A percentile compares a stretch with the other conserved stretches of the same genome.
These are phyloP conservation scores for Curvularia lunata DNA, from an alignment of 2,329 filamentous ascomycete genomes.

Conservation along the genomic window DNA sequence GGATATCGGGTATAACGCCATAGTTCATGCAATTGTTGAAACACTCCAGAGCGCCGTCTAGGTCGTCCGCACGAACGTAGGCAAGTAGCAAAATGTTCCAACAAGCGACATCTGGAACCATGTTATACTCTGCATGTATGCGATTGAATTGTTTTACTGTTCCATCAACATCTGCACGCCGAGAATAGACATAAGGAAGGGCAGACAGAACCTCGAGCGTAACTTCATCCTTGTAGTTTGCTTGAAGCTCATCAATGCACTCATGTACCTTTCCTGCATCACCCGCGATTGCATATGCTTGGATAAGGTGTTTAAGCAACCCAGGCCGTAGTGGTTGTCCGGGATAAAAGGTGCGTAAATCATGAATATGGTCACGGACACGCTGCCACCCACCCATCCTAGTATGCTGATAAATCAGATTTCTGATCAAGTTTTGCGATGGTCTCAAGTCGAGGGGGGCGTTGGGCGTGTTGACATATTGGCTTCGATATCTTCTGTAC, in stretches of 20 bases:
- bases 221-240: constrained; percentile 13
- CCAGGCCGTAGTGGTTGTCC: constrained; percentile 23
- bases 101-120: constrained; percentile 64
- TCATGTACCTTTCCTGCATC: constrained; percentile 40
- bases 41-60: constrained; percentile 67
- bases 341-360: constrained; percentile 37
- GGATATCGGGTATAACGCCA: constrained; percentile 61
- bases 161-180: constrained; percentile 67
- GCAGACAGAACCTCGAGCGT: constrained; percentile 26
- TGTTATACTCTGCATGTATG: constrained; percentile 62
- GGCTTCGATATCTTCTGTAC: constrained; percentile 34
- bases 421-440: constrained; percentile 26
- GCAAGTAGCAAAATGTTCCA: constrained; percentile 83
- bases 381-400: constrained; percentile 24
- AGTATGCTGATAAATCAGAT: constrained; percentile 31
- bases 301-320: constrained; percentile 31
- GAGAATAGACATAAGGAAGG: constrained; percentile 74
- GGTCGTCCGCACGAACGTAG: constrained; percentile 69
- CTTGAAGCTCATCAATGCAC: constrained; percentile 40
- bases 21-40: constrained; percentile 66
- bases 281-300: constrained; percentile 45
- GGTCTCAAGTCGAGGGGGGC: constrained; percentile 22
- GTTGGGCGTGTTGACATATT: constrained; percentile 22
- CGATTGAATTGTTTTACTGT: constrained; percentile 67
- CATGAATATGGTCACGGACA: constrained; percentile 32